Evolutionary conservation across 2,329 filamentous ascomycete species (phyloP).

Genomic region (Shiraia sp.): DNA sequence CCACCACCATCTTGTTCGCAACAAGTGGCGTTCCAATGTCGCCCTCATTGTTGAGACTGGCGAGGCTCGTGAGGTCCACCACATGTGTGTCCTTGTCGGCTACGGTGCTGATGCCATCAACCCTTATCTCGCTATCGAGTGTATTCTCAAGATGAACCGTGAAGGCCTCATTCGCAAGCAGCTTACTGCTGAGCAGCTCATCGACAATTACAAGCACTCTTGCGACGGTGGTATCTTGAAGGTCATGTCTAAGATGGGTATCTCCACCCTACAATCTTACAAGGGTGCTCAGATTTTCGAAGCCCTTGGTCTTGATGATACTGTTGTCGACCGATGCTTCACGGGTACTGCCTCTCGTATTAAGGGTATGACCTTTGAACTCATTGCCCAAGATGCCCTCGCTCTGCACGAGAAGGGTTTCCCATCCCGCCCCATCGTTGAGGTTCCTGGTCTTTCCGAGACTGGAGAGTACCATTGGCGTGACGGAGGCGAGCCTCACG

Average conservation of each 20-base stretch:
- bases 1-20: constrained; percentile 91
- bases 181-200: constrained; percentile 77
- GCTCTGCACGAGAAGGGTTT: constrained; percentile 93
- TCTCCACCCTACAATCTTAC: constrained; percentile 93
- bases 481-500: constrained; percentile 90
- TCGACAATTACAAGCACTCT: constrained; percentile 96
- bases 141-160: constrained; percentile 93
- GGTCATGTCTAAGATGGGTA: constrained; percentile 99
- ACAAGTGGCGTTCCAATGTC: constrained; percentile 90
- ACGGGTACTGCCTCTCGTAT: constrained; percentile 92
- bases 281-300: constrained; percentile 99
- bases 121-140: constrained; percentile 94
- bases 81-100: constrained; percentile 97
- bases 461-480: constrained; percentile 98
- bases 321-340: constrained; percentile 92
- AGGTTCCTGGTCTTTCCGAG: constrained; percentile 80
- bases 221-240: constrained; percentile 96
- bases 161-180: constrained; percentile 93
- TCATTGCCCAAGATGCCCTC: constrained; percentile 92
- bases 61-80: constrained; percentile 94
- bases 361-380: constrained; percentile 88
- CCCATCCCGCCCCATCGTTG: constrained; percentile 75
- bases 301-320: constrained; percentile 88
- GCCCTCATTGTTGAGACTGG: constrained; percentile 89
- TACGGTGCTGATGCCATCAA: constrained; percentile 95